Base-by-base conservation (phyloP, 2,329 filamentous ascomycete species). In the Pseudogymnoascus pannorum region DNA sequence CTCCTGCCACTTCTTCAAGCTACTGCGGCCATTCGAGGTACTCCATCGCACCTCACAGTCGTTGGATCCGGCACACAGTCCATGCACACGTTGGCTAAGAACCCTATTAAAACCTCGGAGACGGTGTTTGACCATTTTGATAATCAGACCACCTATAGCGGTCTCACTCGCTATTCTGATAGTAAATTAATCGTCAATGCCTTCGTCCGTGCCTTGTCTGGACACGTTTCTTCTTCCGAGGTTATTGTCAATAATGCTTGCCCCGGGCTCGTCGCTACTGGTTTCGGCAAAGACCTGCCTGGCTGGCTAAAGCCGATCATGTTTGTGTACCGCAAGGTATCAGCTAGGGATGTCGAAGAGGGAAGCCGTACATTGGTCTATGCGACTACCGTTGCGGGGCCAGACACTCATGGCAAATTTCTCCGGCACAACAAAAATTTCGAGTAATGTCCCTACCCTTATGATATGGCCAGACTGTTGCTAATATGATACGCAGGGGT, bases 171-270 rank as follows among this genome's bases (percentile, higher is more conserved):
- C 57, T 65, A 65, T 51, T 14, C n/a, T 11, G 51, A 26, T 6
- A 44, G 60, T 20, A 65, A 42, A 1, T 64, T 61, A 4, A 58
- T 73, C 5, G 16, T 61, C 8, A 54, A 51, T 1, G 60, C 66
- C 35, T 60, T 63, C 8, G 26, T 63, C 9, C 38, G 40, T 11
- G 64, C 63, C 40, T 63, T 70, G 26, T 61, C 63, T 9, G 44
- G 63, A 4, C 12, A n/a, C 3, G 61, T 69, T 18, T 26, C 29
- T 6, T 24, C 63, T 9, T 60, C 62, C 6, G 67, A 70, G 9
- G 67, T 69, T 14, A 60, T 68, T 9, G 51, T 71, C 58, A 70
- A 68, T 60, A 40, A 51, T 14, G 51, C 65, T 20, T 64, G 69
- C 40, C 69, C 69, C 2, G 63, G 65, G 16, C 51, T 60, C 16